Percentiles rank a stretch among this genome's conserved stretches.
These are phyloP conservation scores for Eudorina sp. DNA, from an alignment of 139 green algal genomes.

Conservation along the genomic window DNA sequence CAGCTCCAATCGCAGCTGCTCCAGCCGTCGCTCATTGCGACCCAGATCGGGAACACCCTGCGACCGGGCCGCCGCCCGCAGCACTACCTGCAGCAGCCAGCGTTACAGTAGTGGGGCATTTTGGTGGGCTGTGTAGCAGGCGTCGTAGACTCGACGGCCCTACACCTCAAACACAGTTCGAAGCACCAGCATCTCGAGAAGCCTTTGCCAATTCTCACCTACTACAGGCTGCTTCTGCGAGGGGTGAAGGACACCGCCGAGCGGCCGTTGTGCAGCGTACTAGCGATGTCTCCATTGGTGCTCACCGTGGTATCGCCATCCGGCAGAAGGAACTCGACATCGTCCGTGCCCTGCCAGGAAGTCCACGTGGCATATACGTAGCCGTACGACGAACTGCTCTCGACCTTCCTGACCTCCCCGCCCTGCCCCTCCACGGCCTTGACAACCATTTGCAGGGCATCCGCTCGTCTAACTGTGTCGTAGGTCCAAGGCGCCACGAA, in stretches of 20 bases:
- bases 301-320: slow-evolving; percentile 25
- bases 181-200: no score
- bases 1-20: slow-evolving; percentile 26
- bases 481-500: slow-evolving; percentile 40
- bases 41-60: slow-evolving; percentile 30
- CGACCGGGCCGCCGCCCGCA: not conserved
- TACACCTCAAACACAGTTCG: no score
- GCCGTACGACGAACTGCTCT: not conserved
- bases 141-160: no score
- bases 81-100: slow-evolving; percentile 46
- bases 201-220: no score
- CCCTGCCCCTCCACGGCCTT: not conserved
- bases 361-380: slow-evolving; percentile 34
- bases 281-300: no score
- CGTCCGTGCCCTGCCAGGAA: slow-evolving; percentile 9
- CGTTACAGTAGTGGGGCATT: no score
- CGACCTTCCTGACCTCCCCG: not conserved
- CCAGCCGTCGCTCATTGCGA: slow-evolving; percentile 31
- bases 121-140: no score
- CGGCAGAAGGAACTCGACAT: slow-evolving; percentile 37
- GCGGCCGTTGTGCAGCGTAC: no score
- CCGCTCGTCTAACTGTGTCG: not conserved
- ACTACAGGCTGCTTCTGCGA: no score
- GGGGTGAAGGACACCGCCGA: no score
- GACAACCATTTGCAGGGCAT: not conserved